A percentile compares a stretch with the other conserved stretches of the same genome.
These are phyloP conservation scores for Ogataea salicorniae DNA, from an alignment of 805 yeast species.

Conservation along the genomic window DNA sequence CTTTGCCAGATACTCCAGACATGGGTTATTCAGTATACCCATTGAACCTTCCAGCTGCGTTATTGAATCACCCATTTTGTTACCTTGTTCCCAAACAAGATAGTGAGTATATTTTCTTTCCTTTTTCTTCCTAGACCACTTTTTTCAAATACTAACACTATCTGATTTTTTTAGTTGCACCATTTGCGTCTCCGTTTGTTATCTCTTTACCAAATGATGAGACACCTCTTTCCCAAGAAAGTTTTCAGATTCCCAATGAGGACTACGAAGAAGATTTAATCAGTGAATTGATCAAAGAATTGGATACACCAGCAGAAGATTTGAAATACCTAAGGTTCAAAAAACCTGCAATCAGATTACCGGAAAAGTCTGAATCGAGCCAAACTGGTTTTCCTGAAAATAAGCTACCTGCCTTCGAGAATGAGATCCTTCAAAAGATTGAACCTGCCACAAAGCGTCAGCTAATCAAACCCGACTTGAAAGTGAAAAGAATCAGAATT, in stretches of 20 bases:
- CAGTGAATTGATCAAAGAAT: conserved; percentile 19
- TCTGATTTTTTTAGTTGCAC: conserved; percentile 11
- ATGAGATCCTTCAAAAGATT: conserved; percentile 8
- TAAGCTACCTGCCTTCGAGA: conserved; percentile 9
- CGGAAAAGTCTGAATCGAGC: background rate
- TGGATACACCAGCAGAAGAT: conserved; percentile 15
- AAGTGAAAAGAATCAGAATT: conserved; percentile 25
- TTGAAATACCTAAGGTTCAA: conserved; percentile 28
- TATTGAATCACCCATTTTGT: conserved; percentile 29
- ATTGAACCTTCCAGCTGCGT: conserved; percentile 17
- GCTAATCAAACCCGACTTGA: conserved; percentile 23
- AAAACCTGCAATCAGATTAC: conserved; percentile 26
- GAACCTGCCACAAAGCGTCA: conserved; percentile 12
- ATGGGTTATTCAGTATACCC: conserved; percentile 1
- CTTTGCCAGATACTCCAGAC: background rate
- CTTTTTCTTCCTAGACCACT: background rate
- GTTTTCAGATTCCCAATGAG: background rate
- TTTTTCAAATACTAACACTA: conserved; percentile 1
- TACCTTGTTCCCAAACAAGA: conserved; percentile 37
- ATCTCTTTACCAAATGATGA: conserved; percentile 7
- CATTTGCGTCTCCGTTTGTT: conserved; percentile 26
- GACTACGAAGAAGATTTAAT: conserved; percentile 17
- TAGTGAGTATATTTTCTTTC: conserved; percentile 24
- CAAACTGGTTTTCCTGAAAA: background rate
- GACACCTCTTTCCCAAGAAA: conserved; percentile 1